A percentile compares a stretch with the other conserved stretches of the same genome.
Evolutionary conservation across 441 rosid genomes (phyloP).

Genomic region (Theobroma grandiflorum): DNA sequence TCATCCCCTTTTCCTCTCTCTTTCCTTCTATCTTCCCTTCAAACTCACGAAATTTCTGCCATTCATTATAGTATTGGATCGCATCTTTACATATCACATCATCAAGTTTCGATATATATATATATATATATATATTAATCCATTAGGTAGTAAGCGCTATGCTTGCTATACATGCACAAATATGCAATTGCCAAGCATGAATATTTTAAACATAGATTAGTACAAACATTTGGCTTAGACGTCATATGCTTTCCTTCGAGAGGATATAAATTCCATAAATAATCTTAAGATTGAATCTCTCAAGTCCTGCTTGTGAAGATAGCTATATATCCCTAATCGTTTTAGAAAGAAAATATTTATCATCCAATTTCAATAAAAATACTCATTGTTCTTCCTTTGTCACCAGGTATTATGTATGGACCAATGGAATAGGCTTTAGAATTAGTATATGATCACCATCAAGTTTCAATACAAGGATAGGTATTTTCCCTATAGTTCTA

Average conservation of each 20-base stretch:
- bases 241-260: neutral
- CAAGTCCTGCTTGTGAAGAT: neutral
- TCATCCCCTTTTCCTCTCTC: constrained; percentile 22
- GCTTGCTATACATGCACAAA: neutral
- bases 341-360: too few relatives aligned
- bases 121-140: neutral
- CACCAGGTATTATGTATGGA: neutral
- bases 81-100: constrained; percentile 33
- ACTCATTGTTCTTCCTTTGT: neutral
- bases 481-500: neutral
- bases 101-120: constrained; percentile 21
- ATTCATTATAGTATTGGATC: constrained; percentile 24
- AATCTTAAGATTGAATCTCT: neutral
- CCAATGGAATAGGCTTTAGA: neutral
- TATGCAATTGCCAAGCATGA: neutral
- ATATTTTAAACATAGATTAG: neutral
- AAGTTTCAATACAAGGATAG: neutral
- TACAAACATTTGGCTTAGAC: neutral
- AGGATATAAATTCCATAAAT: neutral
- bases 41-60: constrained; percentile 41
- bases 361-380: too few relatives aligned
- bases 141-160: neutral
- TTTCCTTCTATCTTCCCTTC: constrained; percentile 43
- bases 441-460: neutral
- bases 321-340: neutral